Percentiles rank a stretch among this genome's conserved stretches.
These are phyloP conservation scores for Hypoxylon rickii DNA, from an alignment of 495 filamentous ascomycete species.

Conservation along the genomic window DNA sequence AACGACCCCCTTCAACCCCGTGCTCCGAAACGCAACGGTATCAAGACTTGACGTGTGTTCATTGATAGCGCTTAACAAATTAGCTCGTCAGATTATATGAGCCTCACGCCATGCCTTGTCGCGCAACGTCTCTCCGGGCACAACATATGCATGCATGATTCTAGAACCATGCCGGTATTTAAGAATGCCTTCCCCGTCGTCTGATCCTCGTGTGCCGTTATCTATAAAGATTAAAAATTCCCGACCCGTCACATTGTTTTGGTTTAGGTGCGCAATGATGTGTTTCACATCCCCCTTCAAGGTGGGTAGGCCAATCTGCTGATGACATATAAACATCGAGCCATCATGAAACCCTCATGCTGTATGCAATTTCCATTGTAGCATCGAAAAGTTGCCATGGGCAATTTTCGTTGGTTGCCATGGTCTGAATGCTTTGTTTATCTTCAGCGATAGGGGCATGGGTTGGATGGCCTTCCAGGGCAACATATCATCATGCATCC, in stretches of 20 bases:
- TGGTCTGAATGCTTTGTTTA: no score
- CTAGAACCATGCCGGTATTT: slow-evolving; percentile 22
- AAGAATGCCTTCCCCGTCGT: slow-evolving; percentile 5
- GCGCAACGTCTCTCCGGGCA: background rate
- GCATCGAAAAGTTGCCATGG: no score
- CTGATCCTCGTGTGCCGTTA: slow-evolving; percentile 6
- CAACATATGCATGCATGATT: slow-evolving; percentile 3
- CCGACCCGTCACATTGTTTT: background rate
- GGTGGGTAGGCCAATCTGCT: slow-evolving; percentile 11
- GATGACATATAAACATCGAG: slow-evolving; percentile 13
- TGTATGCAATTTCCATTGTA: no score
- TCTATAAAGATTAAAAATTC: slow-evolving; percentile 1
- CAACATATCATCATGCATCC: no score
- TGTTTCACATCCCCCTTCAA: background rate
- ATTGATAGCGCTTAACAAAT: no score
- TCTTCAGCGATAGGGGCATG: no score
- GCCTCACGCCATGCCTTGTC: slow-evolving; percentile 5
- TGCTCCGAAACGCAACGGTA: no score
- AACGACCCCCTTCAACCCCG: no score
- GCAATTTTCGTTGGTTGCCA: no score
- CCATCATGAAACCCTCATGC: slow-evolving; percentile 13
- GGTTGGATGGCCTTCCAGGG: no score
- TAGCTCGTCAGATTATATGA: background rate
- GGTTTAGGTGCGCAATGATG: no score
- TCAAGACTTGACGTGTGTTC: no score